phyloP scores from a whole-genome alignment of 352 stramenopile genomes.

The Phytophthora fragariaefolia region DNA sequence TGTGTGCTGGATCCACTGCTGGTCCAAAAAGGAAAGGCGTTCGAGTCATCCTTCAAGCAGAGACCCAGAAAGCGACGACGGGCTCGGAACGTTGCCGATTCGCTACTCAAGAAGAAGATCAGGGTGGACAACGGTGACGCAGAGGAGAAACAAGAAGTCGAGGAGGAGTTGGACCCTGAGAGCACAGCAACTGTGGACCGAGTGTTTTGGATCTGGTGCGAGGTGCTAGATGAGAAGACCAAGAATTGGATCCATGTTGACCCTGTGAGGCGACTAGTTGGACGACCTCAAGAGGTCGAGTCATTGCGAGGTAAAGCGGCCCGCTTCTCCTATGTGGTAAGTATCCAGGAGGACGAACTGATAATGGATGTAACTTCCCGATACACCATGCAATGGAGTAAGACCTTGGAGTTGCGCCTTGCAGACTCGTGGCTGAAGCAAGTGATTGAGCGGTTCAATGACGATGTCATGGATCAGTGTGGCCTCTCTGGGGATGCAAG shows the following conservation, averaged over 20 bases:
- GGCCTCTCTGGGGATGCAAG: not conserved
- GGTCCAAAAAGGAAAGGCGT: conserved; percentile 51
- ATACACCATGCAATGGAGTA: conserved; percentile 74
- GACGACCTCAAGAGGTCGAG: conserved; percentile 58
- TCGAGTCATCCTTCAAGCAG: conserved; percentile 45
- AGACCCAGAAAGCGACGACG: conserved; percentile 33
- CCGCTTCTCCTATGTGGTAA: conserved; percentile 71
- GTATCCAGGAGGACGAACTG: conserved; percentile 51
- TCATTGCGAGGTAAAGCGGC: conserved; percentile 49
- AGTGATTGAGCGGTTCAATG: conserved; percentile 53
- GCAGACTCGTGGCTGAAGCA: conserved; percentile 60
- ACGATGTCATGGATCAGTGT: conserved; percentile 15
- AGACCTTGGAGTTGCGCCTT: conserved; percentile 55
- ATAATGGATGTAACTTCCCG: conserved; percentile 70
- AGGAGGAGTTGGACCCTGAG: conserved; percentile 13
- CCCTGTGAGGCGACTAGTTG: conserved; percentile 50
- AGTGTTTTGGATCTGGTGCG: conserved; percentile 67
- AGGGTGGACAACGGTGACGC: not conserved
- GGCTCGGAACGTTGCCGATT: conserved; percentile 12
- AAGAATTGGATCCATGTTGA: conserved; percentile 73
- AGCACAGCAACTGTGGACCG: conserved; percentile 6
- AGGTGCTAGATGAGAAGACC: conserved; percentile 63
- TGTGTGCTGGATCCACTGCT: conserved; percentile 59
- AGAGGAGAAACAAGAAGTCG: conserved; percentile 22
- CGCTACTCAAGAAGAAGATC: conserved; percentile 28